These are phyloP conservation scores for Backusella morwellensis DNA, from an alignment of 192 early-diverging fungal species.

Conservation along the genomic window DNA sequence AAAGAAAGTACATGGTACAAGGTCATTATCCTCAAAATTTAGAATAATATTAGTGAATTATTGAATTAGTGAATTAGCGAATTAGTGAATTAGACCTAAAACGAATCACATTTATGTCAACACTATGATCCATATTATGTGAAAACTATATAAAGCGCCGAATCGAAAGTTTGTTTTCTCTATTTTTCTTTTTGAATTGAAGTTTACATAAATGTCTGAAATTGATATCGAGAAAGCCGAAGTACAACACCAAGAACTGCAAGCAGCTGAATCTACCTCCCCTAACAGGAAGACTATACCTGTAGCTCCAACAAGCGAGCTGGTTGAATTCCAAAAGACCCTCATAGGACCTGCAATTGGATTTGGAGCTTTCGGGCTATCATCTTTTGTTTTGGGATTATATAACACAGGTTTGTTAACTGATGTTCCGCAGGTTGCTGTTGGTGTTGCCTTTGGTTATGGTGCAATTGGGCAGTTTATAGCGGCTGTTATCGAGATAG, in stretches of 20 bases:
- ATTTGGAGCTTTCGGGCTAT: conserved; percentile 20
- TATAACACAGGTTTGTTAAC: conserved; percentile 18
- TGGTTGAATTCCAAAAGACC: not conserved
- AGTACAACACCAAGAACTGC: not conserved
- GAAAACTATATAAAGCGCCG: not conserved
- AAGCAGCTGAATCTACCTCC: not conserved
- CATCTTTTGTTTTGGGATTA: conserved; percentile 21
- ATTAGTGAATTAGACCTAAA: not conserved
- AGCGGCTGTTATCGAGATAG: conserved; percentile 10
- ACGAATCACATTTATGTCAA: not conserved
- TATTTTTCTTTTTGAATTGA: not conserved
- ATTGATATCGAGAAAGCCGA: not conserved
- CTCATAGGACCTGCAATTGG: conserved; percentile 6
- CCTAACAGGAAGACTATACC: not conserved
- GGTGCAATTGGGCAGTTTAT: conserved; percentile 20
- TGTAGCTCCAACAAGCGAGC: not conserved
- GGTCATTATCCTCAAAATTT: not conserved
- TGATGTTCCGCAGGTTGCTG: conserved; percentile 14
- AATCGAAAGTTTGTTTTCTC: not conserved
- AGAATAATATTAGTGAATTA: not conserved
- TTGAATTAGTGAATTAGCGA: not conserved
- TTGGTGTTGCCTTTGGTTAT: conserved; percentile 22
- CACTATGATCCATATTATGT: not conserved
- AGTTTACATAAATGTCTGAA: not conserved
- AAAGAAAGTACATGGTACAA: not conserved